These are phyloP conservation scores for Microascus cirrosus DNA, from an alignment of 2,329 filamentous ascomycete genomes.

Conservation along the genomic window DNA sequence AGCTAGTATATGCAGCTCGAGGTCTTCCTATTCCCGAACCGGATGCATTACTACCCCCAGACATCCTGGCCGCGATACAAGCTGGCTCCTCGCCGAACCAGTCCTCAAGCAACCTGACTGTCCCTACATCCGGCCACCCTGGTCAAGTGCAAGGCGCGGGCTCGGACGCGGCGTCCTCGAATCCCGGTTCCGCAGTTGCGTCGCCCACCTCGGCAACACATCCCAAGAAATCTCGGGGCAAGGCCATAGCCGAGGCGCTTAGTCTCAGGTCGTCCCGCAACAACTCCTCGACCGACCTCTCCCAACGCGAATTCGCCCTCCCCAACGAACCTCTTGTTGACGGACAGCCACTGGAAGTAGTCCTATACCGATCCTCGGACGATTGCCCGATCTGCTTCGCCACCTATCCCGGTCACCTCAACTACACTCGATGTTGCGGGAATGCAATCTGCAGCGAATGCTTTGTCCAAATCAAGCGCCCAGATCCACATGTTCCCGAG, in stretches of 20 bases:
- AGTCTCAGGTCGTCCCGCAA: conserved; percentile 54
- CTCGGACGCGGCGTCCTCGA: conserved; percentile 69
- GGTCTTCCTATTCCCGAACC: conserved; percentile 74
- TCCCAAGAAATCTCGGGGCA: conserved; percentile 60
- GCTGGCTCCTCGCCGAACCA: conserved; percentile 33
- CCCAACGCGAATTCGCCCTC: conserved; percentile 67
- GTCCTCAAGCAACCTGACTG: conserved; percentile 50
- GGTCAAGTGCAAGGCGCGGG: neutral
- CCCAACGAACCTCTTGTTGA: conserved; percentile 82
- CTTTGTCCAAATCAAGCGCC: conserved; percentile 95
- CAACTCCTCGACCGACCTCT: conserved; percentile 58
- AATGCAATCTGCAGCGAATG: conserved; percentile 97
- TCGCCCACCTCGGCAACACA: conserved; percentile 31
- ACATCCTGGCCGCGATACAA: conserved; percentile 35
- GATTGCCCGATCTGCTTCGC: conserved; percentile 97
- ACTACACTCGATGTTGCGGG: conserved; percentile 89
- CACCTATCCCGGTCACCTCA: conserved; percentile 89
- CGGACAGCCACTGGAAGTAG: conserved; percentile 86
- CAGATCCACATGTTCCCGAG: conserved; percentile 82
- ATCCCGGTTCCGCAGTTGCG: conserved; percentile 43
- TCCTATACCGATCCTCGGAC: conserved; percentile 77
- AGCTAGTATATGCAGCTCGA: conserved; percentile 83
- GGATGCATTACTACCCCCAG: conserved; percentile 70
- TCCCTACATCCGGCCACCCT: neutral
- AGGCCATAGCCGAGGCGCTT: conserved; percentile 75